Evolutionary conservation across 2,329 filamentous ascomycete species (phyloP).

Genomic region (Colletotrichum liriopes): DNA sequence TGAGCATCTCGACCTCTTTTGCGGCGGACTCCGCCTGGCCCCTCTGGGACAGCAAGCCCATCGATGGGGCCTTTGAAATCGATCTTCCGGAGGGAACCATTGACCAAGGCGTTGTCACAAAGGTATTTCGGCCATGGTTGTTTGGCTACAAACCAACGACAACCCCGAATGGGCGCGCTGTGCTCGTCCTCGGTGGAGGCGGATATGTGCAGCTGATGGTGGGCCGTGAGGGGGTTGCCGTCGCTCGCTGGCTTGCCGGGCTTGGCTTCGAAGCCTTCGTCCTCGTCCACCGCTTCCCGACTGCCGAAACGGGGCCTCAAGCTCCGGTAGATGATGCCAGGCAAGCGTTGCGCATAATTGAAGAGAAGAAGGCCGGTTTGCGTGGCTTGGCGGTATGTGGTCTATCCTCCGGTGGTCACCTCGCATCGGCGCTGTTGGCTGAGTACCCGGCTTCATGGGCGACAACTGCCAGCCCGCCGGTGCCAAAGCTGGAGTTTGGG

Average conservation of each 20-base stretch:
- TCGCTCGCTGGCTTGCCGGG: conserved; percentile 44
- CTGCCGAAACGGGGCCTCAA: conserved; percentile 38
- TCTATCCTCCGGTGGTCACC: conserved; percentile 45
- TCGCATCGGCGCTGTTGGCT: conserved; percentile 44
- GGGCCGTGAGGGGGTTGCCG: conserved; percentile 45
- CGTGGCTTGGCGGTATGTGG: conserved; percentile 43
- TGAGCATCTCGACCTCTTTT: conserved; percentile 27
- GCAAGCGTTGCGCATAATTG: conserved; percentile 43
- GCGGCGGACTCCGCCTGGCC: conserved; percentile 42
- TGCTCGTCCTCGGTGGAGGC: conserved; percentile 46
- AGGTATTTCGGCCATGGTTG: conserved; percentile 44
- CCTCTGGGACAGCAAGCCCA: conserved; percentile 40
- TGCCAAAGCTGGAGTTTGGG: conserved; percentile 42
- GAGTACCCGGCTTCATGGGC: conserved; percentile 44
- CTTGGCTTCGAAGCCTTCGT: conserved; percentile 46
- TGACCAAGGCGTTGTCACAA: conserved; percentile 40
- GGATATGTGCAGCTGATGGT: conserved; percentile 47
- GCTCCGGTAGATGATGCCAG: conserved; percentile 45
- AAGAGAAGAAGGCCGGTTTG: neutral
- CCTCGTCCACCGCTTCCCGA: conserved; percentile 47
- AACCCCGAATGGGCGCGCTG: conserved; percentile 41
- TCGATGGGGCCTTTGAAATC: conserved; percentile 44
- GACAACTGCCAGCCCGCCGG: conserved; percentile 21
- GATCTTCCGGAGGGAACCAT: conserved; percentile 34
- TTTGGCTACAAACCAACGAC: conserved; percentile 45